phyloP scores from a whole-genome alignment of 441 rosid genomes.

The Geranium incanum region DNA sequence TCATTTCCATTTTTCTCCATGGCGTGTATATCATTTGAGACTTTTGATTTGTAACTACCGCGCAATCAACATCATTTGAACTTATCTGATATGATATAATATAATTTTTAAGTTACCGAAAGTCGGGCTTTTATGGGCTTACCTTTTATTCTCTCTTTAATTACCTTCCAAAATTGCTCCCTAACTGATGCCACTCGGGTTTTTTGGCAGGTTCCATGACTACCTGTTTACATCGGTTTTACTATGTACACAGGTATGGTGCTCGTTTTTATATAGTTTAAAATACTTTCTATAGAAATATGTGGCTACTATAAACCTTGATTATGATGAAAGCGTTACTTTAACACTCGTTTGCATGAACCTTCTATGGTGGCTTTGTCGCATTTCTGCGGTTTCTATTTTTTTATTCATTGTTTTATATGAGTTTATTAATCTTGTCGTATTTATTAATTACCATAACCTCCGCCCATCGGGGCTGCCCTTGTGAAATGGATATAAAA shows the following conservation, averaged over 20 bases:
- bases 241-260: constrained; percentile 6
- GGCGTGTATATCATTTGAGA: neutral
- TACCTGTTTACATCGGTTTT: constrained; percentile 7
- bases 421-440: constrained; percentile 20
- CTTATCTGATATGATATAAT: neutral
- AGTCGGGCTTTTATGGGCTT: neutral
- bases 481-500: constrained; percentile 22
- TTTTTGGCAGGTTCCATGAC: constrained; percentile 16
- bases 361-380: constrained; percentile 11
- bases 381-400: constrained; percentile 13
- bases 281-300: constrained; percentile 16
- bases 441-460: constrained; percentile 20
- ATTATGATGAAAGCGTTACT: constrained; percentile 6
- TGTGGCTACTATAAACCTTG: constrained; percentile 16
- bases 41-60: neutral
- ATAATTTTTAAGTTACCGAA: neutral
- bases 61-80: constrained; percentile 2
- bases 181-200: constrained; percentile 15
- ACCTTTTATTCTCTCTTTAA: constrained; percentile 11
- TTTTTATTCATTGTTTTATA: constrained; percentile 14
- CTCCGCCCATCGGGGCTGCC: constrained; percentile 13
- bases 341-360: constrained; percentile 12
- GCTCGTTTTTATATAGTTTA: constrained; percentile 7
- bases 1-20: constrained; percentile 2
- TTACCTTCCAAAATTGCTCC: constrained; percentile 20